These are phyloP conservation scores for Excoecaria agallocha DNA, from an alignment of 345 rosid species.

Conservation along the genomic window DNA sequence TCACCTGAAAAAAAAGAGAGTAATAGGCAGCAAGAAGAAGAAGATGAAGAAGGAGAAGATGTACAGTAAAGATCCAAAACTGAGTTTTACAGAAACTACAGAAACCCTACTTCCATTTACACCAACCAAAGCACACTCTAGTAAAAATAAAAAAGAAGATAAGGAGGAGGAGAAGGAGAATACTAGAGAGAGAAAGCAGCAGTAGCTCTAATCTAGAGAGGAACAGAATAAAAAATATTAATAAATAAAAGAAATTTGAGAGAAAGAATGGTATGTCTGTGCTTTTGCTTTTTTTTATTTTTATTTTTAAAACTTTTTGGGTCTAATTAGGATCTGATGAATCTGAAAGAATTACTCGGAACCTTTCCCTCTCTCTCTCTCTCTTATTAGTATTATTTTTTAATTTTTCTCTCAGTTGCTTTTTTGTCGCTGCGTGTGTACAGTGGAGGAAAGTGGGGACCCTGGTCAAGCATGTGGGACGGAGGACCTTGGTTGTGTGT, in stretches of 20 bases:
- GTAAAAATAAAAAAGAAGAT: conserved; percentile 1
- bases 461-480: conserved; percentile 1
- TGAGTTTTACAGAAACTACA: neutral
- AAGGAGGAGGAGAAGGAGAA: conserved; percentile 3
- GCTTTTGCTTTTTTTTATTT: conserved; percentile 7
- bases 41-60: neutral
- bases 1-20: conserved; percentile 1
- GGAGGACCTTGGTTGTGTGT: neutral
- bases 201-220: neutral
- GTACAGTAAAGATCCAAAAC: conserved; percentile 6
- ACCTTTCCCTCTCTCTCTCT: conserved; percentile 10
- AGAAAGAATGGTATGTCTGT: conserved; percentile 1
- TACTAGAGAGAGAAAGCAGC: neutral
- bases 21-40: neutral
- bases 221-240: conserved; percentile 22
- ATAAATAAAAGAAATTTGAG: neutral
- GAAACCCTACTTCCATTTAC: conserved; percentile 2
- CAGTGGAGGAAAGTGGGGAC: conserved; percentile 10
- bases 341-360: conserved; percentile 32
- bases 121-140: neutral
- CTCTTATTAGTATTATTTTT: neutral
- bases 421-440: neutral
- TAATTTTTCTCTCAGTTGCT: neutral
- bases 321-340: conserved; percentile 36
- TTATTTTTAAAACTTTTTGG: conserved; percentile 16